These are phyloP conservation scores for Suillus subalutaceus DNA, from an alignment of 768 basidiomycete species.

Conservation along the genomic window DNA sequence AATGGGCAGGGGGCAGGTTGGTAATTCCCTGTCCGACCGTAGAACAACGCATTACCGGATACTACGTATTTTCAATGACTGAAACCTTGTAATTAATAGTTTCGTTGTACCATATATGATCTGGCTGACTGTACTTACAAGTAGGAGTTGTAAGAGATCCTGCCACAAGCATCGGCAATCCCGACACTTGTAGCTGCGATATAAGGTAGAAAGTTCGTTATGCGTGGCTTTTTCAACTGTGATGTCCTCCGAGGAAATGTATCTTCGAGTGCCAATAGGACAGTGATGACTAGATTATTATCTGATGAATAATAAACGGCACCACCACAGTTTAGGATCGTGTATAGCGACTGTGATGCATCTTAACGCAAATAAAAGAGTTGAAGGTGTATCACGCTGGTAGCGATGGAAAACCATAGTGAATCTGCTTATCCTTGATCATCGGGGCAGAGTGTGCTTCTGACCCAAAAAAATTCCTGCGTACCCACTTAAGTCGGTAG, in stretches of 20 bases:
- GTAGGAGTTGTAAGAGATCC: background rate
- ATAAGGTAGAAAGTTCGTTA: background rate
- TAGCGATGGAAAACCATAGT: background rate
- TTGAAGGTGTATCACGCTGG: background rate
- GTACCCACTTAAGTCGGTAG: background rate
- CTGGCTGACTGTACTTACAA: background rate
- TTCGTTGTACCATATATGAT: background rate
- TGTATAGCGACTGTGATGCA: background rate
- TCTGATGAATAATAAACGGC: background rate
- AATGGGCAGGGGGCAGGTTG: background rate
- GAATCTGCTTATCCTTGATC: background rate
- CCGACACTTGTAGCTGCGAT: background rate
- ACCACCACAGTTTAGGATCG: background rate
- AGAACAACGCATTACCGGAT: background rate
- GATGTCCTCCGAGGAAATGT: background rate
- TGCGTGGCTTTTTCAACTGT: background rate
- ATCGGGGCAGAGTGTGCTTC: background rate
- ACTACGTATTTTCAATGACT: constrained; percentile 2
- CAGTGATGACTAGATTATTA: background rate
- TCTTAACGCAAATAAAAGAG: background rate
- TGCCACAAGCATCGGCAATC: background rate
- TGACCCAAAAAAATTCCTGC: background rate
- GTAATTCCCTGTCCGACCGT: background rate
- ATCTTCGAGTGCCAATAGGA: background rate
- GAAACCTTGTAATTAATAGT: constrained; percentile 6